Evolutionary conservation across 169 alveolate genomes (phyloP).

Genomic region (Amoebophrya sp.): DNA sequence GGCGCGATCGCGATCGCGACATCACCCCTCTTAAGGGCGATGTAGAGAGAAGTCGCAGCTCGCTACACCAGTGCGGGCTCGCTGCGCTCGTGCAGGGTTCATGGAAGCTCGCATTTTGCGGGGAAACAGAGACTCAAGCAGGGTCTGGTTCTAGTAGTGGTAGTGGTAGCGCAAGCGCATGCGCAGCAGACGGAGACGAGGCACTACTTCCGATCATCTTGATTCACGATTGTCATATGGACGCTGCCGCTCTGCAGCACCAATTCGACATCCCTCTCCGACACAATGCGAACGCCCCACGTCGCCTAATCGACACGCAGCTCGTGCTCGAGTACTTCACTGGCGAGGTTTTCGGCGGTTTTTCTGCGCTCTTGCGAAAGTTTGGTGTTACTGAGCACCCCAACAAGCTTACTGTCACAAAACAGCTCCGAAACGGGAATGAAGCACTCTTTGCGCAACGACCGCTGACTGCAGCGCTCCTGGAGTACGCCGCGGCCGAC

Average conservation of each 20-base stretch:
- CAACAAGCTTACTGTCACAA: neutral
- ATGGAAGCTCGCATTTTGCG: no score
- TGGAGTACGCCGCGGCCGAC: neutral
- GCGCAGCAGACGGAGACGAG: neutral
- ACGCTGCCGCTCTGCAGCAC: neutral
- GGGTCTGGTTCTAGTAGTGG: no score
- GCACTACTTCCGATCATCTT: neutral
- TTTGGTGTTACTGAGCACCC: no score
- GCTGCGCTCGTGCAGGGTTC: no score
- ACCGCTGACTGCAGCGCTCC: no score
- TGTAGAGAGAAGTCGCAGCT: neutral
- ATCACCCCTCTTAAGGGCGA: no score
- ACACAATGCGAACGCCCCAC: no score
- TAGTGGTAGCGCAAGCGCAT: neutral
- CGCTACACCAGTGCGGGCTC: neutral
- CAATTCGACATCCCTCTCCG: no score
- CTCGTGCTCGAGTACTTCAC: neutral
- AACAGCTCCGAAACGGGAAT: neutral
- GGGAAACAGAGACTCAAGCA: no score
- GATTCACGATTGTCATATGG: neutral
- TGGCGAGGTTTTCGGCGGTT: neutral
- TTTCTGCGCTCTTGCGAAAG: no score
- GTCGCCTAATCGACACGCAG: neutral
- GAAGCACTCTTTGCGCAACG: no score
- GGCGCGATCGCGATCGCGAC: neutral